Base-by-base conservation (phyloP, 257 asterid species). In the Petrea volubilis region DNA sequence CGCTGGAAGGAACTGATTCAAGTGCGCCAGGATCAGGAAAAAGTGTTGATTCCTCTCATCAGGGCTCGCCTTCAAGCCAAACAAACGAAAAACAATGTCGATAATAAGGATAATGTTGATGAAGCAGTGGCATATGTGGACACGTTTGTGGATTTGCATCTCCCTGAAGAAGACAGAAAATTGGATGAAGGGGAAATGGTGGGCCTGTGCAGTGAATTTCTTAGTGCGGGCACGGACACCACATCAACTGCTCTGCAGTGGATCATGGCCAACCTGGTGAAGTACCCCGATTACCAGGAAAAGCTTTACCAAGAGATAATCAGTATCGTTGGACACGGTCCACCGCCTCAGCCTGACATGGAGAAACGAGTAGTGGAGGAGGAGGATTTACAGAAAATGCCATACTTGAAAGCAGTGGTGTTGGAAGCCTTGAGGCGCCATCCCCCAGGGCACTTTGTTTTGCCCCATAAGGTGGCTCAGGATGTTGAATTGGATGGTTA, bases 251-350 rank as follows among this genome's bases (percentile, higher is more conserved):
- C 90, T 0, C 76, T 89, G 4, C 90, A 89, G 27, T 89, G 96
- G 96, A 82, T 79, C 46, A 83, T 87, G 86, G 94, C 96, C 23
- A 89, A 85, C 43, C 62, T 89, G 33, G 94, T 90, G 24, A 90
- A 90, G 64, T 23, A 77, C 43, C 95, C 90, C 1, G 55, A 61
- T 2, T 44, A 82, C 28, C 96, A 87, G 49, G 65, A 77, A 2
- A 85, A 58, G 67, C 79, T 87, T 8, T 87, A 87, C 76, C 7
- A 34, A 7, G 90, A 87, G 67, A 85, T 89, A 25, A 58, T 20
- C 4, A 64, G 74, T 5, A 74, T 75, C 13, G 75, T 71, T 13
- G 83, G 83, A 14, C 66, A 17, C 10, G 67, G 78, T 1, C 64
- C 73, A 7, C 18, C 36, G n/a, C 15, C 25, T 3, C 34, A 12